These are phyloP conservation scores for Rhizopogon vulgaris DNA, from an alignment of 768 basidiomycete genomes.

Conservation along the genomic window DNA sequence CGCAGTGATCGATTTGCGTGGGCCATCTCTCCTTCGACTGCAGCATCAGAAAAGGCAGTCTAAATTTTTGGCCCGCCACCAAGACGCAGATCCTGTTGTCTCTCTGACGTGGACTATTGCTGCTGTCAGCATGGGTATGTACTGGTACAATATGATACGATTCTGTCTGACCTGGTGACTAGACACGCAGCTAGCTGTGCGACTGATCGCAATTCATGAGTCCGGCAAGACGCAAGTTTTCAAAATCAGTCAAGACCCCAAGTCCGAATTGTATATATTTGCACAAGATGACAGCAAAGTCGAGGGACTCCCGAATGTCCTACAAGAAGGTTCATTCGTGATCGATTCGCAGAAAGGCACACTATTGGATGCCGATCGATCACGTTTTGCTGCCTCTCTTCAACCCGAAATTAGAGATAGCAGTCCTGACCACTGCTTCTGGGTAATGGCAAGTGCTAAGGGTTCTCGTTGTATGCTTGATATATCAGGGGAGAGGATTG, in stretches of 20 bases:
- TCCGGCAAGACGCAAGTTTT: slow-evolving; percentile 59
- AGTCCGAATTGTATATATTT: slow-evolving; percentile 31
- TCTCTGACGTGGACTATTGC: slow-evolving; percentile 66
- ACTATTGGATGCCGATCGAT: slow-evolving; percentile 36
- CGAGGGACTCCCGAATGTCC: slow-evolving; percentile 38
- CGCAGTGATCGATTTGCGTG: slow-evolving; percentile 67
- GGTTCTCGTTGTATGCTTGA: slow-evolving; percentile 52
- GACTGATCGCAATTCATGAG: slow-evolving; percentile 54
- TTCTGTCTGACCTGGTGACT: not conserved
- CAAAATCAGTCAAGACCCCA: slow-evolving; percentile 36
- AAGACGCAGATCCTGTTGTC: slow-evolving; percentile 38
- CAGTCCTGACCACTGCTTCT: slow-evolving; percentile 25
- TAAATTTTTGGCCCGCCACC: slow-evolving; percentile 27
- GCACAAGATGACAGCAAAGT: slow-evolving; percentile 26
- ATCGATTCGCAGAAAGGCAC: slow-evolving; percentile 50
- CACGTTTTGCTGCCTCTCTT: slow-evolving; percentile 32
- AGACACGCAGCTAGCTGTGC: slow-evolving; percentile 44
- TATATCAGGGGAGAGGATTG: slow-evolving; percentile 60
- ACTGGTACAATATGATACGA: slow-evolving; percentile 33
- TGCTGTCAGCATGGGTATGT: slow-evolving; percentile 28
- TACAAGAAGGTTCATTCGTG: slow-evolving; percentile 46
- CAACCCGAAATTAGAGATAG: slow-evolving; percentile 14
- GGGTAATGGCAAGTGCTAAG: slow-evolving; percentile 51
- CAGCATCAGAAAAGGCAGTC: slow-evolving; percentile 36
- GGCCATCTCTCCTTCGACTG: slow-evolving; percentile 55